Evolutionary conservation across 495 filamentous ascomycete genomes (phyloP), one percentile per base, ranked within the genome.

Genomic region (Endocarpon pusillum): DNA sequence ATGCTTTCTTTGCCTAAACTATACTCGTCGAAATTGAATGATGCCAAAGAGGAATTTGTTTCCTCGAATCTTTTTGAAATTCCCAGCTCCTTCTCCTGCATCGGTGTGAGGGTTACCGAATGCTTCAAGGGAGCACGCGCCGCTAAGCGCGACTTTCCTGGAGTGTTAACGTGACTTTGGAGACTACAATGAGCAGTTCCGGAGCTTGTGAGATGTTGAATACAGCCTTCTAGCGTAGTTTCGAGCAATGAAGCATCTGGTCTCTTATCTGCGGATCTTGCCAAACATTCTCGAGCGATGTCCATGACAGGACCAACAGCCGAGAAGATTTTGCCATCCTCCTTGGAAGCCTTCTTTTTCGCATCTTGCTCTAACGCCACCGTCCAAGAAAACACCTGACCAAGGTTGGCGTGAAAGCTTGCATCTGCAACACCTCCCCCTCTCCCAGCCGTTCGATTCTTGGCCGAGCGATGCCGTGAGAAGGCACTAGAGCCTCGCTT

Each of bases 401-500:
- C 67, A 0, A 78, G 57, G 44, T 92, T 89, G 18, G 72, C 72
- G 48, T 94, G 86, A 54, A 86, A 96, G 0, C 77, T 83, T 1
- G 76, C 69, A 44, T 93, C 81, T 7, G 77, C 69, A 19, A 76
- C 69, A 2, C 75, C 75, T 37, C 76, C 77, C 15, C 68, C 68
- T 10, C 78, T 65, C 9, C 78, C 76, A 4, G 65, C 58, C 12
- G 67, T 66, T 22, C 68, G 67, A 51, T 86, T 80, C 34, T 80
- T 75, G 1, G 71, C 64, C 2, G 69, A 61, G 4, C 86, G 81
- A 47, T 87, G 78, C 9, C 73, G 66, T 4, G 69, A 54, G 46
- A 93, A 93, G 15, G 75, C 65, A 14, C 69, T 65, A 0, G 72
- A 60, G 20, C 76, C 72, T 33, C 76, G 72, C 43, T 86, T 82